These are phyloP conservation scores for Diaporthe capsici DNA, from an alignment of 2,329 filamentous ascomycete species.

Conservation along the genomic window DNA sequence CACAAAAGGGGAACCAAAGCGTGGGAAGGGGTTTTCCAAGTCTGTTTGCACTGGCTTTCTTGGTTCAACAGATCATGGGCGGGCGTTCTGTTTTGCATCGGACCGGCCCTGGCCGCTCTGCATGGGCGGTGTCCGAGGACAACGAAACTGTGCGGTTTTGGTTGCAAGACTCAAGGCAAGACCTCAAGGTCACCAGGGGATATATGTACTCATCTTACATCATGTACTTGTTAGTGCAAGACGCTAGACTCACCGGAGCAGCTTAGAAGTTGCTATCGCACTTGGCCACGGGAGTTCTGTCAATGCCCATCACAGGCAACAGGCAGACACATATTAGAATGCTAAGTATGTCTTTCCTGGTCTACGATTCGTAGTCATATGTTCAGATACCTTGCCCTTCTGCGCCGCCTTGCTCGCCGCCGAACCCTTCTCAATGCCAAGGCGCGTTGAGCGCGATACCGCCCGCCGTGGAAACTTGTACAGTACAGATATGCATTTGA, in stretches of 20 bases:
- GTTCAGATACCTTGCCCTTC: constrained; percentile 27
- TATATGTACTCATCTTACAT: constrained; percentile 24
- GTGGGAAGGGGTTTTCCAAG: not conserved
- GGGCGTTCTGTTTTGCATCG: constrained; percentile 13
- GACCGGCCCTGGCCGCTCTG: constrained; percentile 22
- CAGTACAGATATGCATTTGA: constrained; percentile 34
- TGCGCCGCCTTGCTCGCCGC: constrained; percentile 2
- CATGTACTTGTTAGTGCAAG: constrained; percentile 12
- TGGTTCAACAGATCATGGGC: constrained; percentile 21
- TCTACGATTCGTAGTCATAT: constrained; percentile 30
- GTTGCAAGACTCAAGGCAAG: constrained; percentile 31
- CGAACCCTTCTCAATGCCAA: not conserved
- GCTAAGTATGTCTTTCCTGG: constrained; percentile 15
- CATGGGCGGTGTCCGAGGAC: not conserved
- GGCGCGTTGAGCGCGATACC: constrained; percentile 14
- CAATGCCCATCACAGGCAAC: not conserved
- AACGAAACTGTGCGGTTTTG: constrained; percentile 4
- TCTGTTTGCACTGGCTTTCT: constrained; percentile 29
- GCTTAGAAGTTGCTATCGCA: constrained; percentile 12
- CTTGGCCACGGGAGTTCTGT: not conserved
- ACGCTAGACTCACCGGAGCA: constrained; percentile 7
- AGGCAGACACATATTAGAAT: constrained; percentile 19
- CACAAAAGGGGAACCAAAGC: constrained; percentile 4
- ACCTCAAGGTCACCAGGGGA: constrained; percentile 36
- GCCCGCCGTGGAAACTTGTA: constrained; percentile 29